phyloP scores from a whole-genome alignment of 495 filamentous ascomycete genomes.

The Aeminium ludgeri region DNA sequence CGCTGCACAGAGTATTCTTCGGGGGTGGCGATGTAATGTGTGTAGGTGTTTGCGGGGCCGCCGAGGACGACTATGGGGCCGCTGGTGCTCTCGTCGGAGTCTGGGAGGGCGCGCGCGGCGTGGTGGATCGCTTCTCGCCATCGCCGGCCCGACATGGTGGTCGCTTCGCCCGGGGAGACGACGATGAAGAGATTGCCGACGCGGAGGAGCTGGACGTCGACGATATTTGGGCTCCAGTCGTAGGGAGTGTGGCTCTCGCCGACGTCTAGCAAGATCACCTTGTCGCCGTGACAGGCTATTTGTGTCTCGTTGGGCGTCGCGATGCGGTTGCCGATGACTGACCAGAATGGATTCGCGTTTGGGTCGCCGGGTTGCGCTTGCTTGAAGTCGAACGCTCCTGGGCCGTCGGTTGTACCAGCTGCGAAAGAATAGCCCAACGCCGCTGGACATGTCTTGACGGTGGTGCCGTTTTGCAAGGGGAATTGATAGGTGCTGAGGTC shows the following conservation, averaged over 20 bases:
- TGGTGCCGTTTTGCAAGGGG: conserved; percentile 54
- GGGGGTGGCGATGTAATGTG: conserved; percentile 86
- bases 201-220: conserved; percentile 77
- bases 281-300: conserved; percentile 59
- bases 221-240: conserved; percentile 80
- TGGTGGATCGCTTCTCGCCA: conserved; percentile 66
- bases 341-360: conserved; percentile 71
- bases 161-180: conserved; percentile 78
- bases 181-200: conserved; percentile 81
- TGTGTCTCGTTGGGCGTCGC: conserved; percentile 58
- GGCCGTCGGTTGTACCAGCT: conserved; percentile 85
- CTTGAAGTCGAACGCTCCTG: conserved; percentile 85
- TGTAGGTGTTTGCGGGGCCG: conserved; percentile 89
- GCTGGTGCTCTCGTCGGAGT: not conserved
- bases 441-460: conserved; percentile 65
- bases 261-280: conserved; percentile 80
- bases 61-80: conserved; percentile 69
- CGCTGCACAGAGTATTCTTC: conserved; percentile 84
- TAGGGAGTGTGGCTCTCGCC: conserved; percentile 69
- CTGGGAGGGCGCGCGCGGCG: conserved; percentile 20
- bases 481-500: conserved; percentile 58
- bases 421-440: conserved; percentile 89
- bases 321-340: conserved; percentile 52
- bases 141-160: conserved; percentile 83
- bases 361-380: conserved; percentile 61